A percentile compares a stretch with the other conserved stretches of the same genome.
These are phyloP conservation scores for Stipa capillata DNA, from an alignment of 176 grass and related monocot species.

Conservation along the genomic window DNA sequence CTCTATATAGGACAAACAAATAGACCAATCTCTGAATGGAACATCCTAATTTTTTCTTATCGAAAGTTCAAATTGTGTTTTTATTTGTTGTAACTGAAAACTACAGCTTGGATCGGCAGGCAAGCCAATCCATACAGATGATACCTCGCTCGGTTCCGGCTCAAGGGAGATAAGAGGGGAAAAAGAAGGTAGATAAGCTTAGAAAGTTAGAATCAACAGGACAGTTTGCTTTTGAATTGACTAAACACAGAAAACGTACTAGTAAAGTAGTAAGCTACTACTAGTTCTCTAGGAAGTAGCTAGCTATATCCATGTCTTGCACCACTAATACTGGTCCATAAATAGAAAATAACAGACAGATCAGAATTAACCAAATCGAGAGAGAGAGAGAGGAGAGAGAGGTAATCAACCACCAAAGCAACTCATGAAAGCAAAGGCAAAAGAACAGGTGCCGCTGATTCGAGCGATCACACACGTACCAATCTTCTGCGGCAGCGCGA, in stretches of 20 bases:
- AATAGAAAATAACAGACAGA: neutral
- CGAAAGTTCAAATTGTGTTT: neutral
- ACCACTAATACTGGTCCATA: slow-evolving; percentile 12
- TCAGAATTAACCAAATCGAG: neutral
- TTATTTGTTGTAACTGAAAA: neutral
- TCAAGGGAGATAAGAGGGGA: neutral
- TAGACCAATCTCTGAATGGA: slow-evolving; percentile 18
- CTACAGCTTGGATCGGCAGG: neutral
- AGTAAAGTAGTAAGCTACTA: neutral
- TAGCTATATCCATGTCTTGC: neutral
- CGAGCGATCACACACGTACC: slow-evolving; percentile 29
- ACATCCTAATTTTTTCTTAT: neutral
- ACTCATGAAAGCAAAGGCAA: neutral
- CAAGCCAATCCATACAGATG: neutral
- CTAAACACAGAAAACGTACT: neutral
- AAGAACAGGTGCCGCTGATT: no score
- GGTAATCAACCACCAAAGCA: neutral
- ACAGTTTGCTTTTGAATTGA: neutral
- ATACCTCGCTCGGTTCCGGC: neutral
- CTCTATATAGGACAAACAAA: slow-evolving; percentile 31
- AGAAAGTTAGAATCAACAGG: neutral
- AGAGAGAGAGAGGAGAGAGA: neutral
- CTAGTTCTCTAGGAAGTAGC: neutral
- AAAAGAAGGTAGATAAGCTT: neutral
- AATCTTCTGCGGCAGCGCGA: slow-evolving; percentile 95